Conservation (phyloP, 1,284 basidiomycete genomes). For the Xerocomus amazonicus region DNA sequence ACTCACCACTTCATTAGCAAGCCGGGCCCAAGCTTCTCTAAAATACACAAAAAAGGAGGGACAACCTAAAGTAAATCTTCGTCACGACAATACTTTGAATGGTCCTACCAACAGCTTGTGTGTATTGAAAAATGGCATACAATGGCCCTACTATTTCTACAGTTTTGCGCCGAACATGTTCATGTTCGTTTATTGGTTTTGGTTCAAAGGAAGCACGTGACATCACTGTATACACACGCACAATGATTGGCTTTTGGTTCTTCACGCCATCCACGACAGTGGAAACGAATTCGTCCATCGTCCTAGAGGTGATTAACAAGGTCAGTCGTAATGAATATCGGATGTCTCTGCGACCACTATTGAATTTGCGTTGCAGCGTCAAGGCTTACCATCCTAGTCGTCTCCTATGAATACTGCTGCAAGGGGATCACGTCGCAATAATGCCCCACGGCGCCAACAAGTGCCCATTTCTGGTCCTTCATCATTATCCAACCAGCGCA, state of each 20-base stretch:
- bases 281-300: not conserved
- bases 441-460: slow-evolving; percentile 21
- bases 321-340: slow-evolving; percentile 3
- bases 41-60: no score
- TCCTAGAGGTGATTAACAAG: slow-evolving; percentile 1
- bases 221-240: not conserved
- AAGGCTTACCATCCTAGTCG: not conserved
- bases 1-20: no score
- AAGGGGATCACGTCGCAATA: slow-evolving; percentile 26
- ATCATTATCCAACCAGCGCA: slow-evolving; percentile 16
- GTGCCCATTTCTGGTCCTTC: slow-evolving; percentile 18
- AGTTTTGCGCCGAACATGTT: no score
- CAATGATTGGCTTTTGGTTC: slow-evolving; percentile 6
- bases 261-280: slow-evolving; percentile 12
- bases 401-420: slow-evolving; percentile 21
- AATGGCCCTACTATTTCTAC: no score
- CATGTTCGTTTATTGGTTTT: no score
- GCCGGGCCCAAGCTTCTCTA: no score
- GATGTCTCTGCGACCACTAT: no score
- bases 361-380: no score
- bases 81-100: no score
- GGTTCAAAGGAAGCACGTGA: slow-evolving; percentile 13
- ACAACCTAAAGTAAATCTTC: no score
- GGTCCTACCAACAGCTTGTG: no score
- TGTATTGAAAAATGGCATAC: no score